Base-by-base conservation (phyloP, 1,139 yeast genomes). In the Yamadazyma conglobata region DNA sequence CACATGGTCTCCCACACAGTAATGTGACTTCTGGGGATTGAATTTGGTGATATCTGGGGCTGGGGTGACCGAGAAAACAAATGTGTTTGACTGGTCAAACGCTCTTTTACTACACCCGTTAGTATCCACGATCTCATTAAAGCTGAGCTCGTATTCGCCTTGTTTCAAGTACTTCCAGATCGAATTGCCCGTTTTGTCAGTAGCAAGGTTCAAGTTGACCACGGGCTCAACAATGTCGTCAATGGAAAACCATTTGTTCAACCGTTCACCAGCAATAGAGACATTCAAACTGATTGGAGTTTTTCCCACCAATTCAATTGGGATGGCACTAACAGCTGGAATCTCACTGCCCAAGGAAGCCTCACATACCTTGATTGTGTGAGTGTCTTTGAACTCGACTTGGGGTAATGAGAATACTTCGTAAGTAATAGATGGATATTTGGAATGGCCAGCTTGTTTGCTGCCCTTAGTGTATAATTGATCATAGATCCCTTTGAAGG, bases 1-100 rank as follows among this genome's bases (percentile, higher is more conserved):
- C 16, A 91, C 75, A 42, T 85, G 83, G 40, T 91, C 97, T 4
- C 98, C 98, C 22, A 89, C 96, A 70, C 99, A 91, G 48, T 78
- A 83, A 44, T 64, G 52, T 2, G 72, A 68, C 19, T 61, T 58
- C 13, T 56, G 51, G 2, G 70, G 54, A 8, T 30, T 22, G 19
- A 60, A 61, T 33, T 56, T 63, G 22, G 54, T 57, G 6, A 88
- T 77, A 39, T 75, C 72, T 7, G 97, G 96, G 4, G 80, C 79
- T 40, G 85, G 89, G 2, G 91, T 79, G 5, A 89, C 73, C 1
- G 77, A 68, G 23, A 86, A 64, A 12, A 64, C 60, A 22, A 42
- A 63, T 27, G 46, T 56, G 47, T 60, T 64, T 24, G 58, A 51
- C 4, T 57, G 54, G 5, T 58, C 43, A 28, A 72, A 58, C 57